phyloP scores from a whole-genome alignment of 257 asterid species.

The Salvia miltiorrhiza region DNA sequence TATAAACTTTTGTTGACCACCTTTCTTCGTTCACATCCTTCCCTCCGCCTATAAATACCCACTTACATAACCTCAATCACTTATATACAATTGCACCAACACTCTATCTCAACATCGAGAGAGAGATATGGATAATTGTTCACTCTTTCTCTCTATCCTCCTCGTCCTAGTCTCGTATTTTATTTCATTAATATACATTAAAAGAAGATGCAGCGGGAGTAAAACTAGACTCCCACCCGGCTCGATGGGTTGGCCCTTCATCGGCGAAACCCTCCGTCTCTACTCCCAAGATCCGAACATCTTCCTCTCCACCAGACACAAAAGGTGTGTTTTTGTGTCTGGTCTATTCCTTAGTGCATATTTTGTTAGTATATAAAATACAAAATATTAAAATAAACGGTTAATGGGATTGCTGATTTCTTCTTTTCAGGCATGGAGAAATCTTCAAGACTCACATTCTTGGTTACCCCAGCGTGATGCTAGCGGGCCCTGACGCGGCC shows the following conservation, averaged over 20 bases:
- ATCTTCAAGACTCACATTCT: conserved; percentile 76
- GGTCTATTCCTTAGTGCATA: neutral
- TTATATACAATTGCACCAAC: neutral
- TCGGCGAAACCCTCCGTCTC: conserved; percentile 83
- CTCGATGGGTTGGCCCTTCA: conserved; percentile 83
- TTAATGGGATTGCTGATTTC: neutral
- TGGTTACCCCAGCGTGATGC: conserved; percentile 84
- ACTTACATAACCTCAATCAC: neutral
- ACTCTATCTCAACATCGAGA: neutral
- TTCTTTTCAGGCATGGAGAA: conserved; percentile 62
- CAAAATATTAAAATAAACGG: neutral
- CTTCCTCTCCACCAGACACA: conserved; percentile 50
- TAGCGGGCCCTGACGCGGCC: conserved; percentile 90
- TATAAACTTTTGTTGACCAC: neutral
- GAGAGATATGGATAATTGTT: conserved; percentile 24
- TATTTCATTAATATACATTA: conserved; percentile 1
- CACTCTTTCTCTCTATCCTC: conserved; percentile 24
- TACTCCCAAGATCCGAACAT: conserved; percentile 72
- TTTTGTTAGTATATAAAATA: neutral
- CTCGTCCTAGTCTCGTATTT: conserved; percentile 19
- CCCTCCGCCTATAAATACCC: conserved; percentile 22
- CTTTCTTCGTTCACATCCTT: neutral
- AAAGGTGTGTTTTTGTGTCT: conserved; percentile 44
- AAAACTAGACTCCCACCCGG: conserved; percentile 72
- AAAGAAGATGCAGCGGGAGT: conserved; percentile 9